Evolutionary conservation across 2,329 filamentous ascomycete species (phyloP), one percentile per base, ranked within the genome.

Genomic region (Microcera coccophila): DNA sequence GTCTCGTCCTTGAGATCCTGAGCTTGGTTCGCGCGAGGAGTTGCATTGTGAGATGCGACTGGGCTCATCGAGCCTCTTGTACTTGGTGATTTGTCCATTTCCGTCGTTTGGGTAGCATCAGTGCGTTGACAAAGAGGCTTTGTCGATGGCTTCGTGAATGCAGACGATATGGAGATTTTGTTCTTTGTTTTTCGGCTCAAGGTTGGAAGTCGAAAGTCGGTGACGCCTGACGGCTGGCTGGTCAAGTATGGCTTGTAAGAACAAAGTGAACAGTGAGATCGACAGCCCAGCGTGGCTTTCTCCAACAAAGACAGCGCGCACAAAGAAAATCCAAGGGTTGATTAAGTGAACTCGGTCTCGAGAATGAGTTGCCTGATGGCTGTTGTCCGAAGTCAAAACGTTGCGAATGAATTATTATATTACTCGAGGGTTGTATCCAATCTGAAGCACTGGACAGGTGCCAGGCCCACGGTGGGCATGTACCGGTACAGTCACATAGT

Each of bases 21-120:
- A n/a, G 44, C 35, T 28, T 32, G 29, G 10, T 45, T 41, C 32
- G 36, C 34, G 18, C 17, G 38, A 14, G 36, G 41, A 26, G 47
- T 45, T 21, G 19, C 28, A 8, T 34, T n/a, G 34, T 19, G 39
- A 3, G 24, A 40, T 20, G 28, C 11, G 29, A 32, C 12, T 5
- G 37, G 33, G 24, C 42, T 46, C 43, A 19, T 8, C 9, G 46
- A 43, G 37, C 33, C 24, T 16, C 8, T 35, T 38, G 10, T 24
- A 24, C 29, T 11, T 2, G n/a, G 12, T 19, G 36, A 10, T 24
- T 35, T n/a, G 12, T 22, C 34, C 43, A 41, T 46, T 24, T 48
- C 38, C 20, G 18, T 20, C 11, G 32, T 11, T 17, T 17, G 21
- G 18, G 15, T 14, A 11, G 8, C 37, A 19, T 21, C n/a, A 29